A percentile compares a stretch with the other conserved stretches of the same genome.
Conservation (phyloP, 306 rosid species). For the Fragaria vesca region DNA sequence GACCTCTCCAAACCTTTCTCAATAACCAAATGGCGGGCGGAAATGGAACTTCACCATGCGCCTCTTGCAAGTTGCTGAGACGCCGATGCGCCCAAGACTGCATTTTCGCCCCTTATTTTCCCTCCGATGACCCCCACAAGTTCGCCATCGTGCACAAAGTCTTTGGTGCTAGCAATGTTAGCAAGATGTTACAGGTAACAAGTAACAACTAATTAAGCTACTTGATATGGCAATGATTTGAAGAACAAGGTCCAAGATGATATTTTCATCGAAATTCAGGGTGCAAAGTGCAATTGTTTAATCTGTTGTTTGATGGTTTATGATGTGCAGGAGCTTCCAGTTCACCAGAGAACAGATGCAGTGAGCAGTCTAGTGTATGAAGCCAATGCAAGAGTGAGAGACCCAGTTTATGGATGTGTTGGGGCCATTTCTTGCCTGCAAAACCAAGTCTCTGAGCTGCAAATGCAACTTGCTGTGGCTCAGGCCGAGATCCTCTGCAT, state of each 20-base stretch:
- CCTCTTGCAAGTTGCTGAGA: slow-evolving; percentile 88
- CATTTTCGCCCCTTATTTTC: slow-evolving; percentile 84
- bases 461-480: slow-evolving; percentile 92
- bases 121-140: slow-evolving; percentile 83
- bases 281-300: background rate
- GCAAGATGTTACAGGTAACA: slow-evolving; percentile 90
- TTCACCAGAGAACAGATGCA: slow-evolving; percentile 79
- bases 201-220: slow-evolving; percentile 21
- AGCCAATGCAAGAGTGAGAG: slow-evolving; percentile 87
- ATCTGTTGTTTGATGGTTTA: background rate
- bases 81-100: slow-evolving; percentile 84
- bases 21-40: slow-evolving; percentile 40
- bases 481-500: slow-evolving; percentile 86
- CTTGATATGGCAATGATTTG: background rate
- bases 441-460: slow-evolving; percentile 81
- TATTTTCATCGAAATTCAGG: background rate
- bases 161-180: slow-evolving; percentile 93
- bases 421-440: slow-evolving; percentile 82
- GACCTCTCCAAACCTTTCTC: slow-evolving; percentile 11
- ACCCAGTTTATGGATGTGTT: slow-evolving; percentile 91
- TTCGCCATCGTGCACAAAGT: slow-evolving; percentile 92
- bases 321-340: slow-evolving; percentile 65
- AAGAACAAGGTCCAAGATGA: background rate
- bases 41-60: slow-evolving; percentile 83
- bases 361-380: slow-evolving; percentile 93